These are phyloP conservation scores for Craterostigma plantagineum DNA, from an alignment of 257 asterid genomes.

Conservation along the genomic window DNA sequence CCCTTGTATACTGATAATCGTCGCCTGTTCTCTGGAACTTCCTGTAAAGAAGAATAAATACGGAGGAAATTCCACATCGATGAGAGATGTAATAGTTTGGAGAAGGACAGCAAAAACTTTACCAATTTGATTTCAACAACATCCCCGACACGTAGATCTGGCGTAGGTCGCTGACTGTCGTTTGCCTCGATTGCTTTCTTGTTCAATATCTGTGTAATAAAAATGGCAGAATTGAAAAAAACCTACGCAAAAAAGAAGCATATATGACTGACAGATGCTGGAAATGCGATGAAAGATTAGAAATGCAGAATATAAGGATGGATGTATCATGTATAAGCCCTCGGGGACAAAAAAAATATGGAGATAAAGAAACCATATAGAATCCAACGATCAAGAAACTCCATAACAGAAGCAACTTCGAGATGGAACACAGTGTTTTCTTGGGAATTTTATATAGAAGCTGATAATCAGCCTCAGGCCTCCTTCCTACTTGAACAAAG, in stretches of 20 bases:
- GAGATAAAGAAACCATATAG: too few species aligned
- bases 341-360: too few species aligned
- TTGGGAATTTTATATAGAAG: too few species aligned
- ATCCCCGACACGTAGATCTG: constrained; percentile 80
- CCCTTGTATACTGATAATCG: constrained; percentile 77
- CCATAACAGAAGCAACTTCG: too few species aligned
- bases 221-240: constrained; percentile 7
- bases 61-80: neutral
- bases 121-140: constrained; percentile 85
- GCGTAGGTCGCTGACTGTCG: constrained; percentile 45
- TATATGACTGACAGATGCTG: neutral
- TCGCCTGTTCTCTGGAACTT: constrained; percentile 69
- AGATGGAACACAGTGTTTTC: too few species aligned
- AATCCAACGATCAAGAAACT: too few species aligned
- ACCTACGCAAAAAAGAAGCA: constrained; percentile 3
- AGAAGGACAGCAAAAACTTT: constrained; percentile 4
- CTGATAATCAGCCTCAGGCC: too few species aligned
- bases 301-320: neutral
- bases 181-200: constrained; percentile 71
- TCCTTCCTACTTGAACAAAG: too few species aligned
- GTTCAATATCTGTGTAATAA: constrained; percentile 61
- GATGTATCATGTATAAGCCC: too few species aligned
- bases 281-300: neutral
- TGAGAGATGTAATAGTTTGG: neutral
- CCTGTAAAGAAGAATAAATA: constrained; percentile 24